Conservation (phyloP, 257 asterid genomes). For the Lycium barbarum region DNA sequence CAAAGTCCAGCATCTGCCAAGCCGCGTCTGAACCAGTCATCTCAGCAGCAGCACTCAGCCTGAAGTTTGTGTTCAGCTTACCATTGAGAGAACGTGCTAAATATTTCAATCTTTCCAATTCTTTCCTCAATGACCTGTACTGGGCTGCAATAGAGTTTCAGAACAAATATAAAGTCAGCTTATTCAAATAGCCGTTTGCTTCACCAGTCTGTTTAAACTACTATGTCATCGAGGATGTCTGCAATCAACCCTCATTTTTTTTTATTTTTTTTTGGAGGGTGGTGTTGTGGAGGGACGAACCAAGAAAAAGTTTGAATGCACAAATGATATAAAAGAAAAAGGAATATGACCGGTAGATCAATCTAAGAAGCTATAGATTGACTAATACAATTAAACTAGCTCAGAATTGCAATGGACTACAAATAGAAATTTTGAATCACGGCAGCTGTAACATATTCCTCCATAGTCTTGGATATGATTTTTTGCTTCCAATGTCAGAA, state of each 20-base stretch:
- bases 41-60: slow-evolving; percentile 42
- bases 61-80: slow-evolving; percentile 42
- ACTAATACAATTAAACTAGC: background rate
- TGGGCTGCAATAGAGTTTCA: slow-evolving; percentile 56
- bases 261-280: too few species aligned
- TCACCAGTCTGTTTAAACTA: background rate
- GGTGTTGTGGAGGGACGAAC: background rate
- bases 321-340: background rate
- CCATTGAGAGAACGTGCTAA: slow-evolving; percentile 37
- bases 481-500: background rate
- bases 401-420: background rate
- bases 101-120: slow-evolving; percentile 57
- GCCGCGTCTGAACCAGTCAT: slow-evolving; percentile 40
- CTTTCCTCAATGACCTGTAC: slow-evolving; percentile 58
- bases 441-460: background rate
- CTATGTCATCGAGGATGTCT: background rate
- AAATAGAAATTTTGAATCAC: background rate
- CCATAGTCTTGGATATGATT: background rate
- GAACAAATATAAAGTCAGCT: background rate
- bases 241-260: background rate
- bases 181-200: background rate
- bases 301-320: background rate
- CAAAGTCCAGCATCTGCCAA: slow-evolving; percentile 62
- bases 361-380: background rate
- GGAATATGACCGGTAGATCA: background rate